Evolutionary conservation across 345 rosid genomes (phyloP), one percentile per base, ranked within the genome.

Genomic region (Geranium brycei): DNA sequence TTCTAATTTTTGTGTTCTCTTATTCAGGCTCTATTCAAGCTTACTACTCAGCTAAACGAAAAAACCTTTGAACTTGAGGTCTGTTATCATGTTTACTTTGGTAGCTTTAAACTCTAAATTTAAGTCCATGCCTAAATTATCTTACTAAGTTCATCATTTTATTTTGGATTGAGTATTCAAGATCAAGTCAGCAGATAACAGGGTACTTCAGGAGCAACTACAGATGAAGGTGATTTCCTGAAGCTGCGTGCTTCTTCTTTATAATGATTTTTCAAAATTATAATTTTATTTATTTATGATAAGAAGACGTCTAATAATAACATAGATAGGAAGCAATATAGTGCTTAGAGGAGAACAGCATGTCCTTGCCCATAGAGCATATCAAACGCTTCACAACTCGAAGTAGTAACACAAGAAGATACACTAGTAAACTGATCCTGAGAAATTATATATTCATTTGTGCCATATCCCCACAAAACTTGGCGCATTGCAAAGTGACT

Each of bases 11-110:
- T 66, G 66, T 70, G 12, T 64, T 30, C 59, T 68, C 41, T 68
- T 38, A 59, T 67, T 58, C 60, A 86, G 92, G 84, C 83, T 55
- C 31, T 80, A 64, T 79, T 83, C 71, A 80, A 80, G 84, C 72
- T 86, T 38, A 67, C 85, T 16, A 72, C 82, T 41, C 84, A 77
- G 78, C 75, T 83, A 15, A 82, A 86, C 47, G 84, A 86, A 73
- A 82, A 75, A 66, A 79, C 79, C 17, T 86, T 86, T 64, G 87
- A 83, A 73, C 84, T 86, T 60, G 89, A 86, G 92, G 92, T 86
- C 72, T 59, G 87, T 71, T 69, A 35, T 63, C 67, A 53, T 73
- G 15, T 63, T 62, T 69, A 31, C 63, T 62, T 64, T 7, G 3
- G 51, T 68, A 65, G 53, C 57, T 17, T 0, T 38, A 38, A 19